These are phyloP conservation scores for Fusarium solani-melongenae DNA, from an alignment of 2,329 filamentous ascomycete species.

Conservation along the genomic window DNA sequence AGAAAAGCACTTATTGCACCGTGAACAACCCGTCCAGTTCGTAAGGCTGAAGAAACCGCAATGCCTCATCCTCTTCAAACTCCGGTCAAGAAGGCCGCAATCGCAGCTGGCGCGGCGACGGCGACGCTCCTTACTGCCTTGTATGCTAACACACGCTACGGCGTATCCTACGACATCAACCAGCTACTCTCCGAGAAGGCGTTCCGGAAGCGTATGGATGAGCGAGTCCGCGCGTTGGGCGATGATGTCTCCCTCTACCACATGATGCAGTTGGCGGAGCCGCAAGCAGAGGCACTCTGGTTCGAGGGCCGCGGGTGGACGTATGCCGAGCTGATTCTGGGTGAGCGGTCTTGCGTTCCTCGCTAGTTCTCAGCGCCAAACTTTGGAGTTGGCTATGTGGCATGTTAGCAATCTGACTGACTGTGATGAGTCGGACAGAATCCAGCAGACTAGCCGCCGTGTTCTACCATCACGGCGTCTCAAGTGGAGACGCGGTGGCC, in stretches of 20 bases:
- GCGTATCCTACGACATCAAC: neutral
- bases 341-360: neutral
- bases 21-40: neutral
- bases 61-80: neutral
- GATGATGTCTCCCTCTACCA: neutral
- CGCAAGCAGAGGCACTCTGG: neutral
- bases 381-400: neutral
- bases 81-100: neutral
- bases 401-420: neutral
- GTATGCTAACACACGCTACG: neutral
- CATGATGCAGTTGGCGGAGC: neutral
- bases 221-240: neutral
- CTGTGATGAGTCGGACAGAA: neutral
- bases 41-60: neutral
- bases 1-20: neutral
- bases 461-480: neutral
- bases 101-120: neutral
- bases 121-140: neutral
- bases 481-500: neutral
- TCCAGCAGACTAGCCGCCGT: neutral
- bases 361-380: neutral
- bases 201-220: neutral
- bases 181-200: neutral
- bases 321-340: neutral
- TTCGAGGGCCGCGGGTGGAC: neutral